Conservation (phyloP, 1,284 basidiomycete genomes). For the Golubevia pallescens region DNA sequence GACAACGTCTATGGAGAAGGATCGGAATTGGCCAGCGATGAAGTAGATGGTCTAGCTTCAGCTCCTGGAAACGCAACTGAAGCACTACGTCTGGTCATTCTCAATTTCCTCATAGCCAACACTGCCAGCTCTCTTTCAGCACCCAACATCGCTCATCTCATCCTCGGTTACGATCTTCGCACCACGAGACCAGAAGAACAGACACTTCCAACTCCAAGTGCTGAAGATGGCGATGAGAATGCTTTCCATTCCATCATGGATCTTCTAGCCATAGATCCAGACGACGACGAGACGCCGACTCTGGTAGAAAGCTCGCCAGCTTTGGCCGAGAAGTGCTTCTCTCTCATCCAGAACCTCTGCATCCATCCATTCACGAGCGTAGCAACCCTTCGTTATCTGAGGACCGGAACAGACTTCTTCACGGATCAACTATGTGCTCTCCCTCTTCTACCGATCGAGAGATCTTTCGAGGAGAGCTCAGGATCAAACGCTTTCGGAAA, state of each 20-base stretch:
- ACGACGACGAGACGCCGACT: conserved; percentile 68
- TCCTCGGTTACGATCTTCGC: conserved; percentile 76
- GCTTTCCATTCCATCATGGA: conserved; percentile 80
- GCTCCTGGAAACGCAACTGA: conserved; percentile 68
- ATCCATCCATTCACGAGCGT: conserved; percentile 82
- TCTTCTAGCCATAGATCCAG: conserved; percentile 76
- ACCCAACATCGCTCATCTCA: conserved; percentile 87
- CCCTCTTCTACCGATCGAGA: conserved; percentile 66
- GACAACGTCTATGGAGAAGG: conserved; percentile 70
- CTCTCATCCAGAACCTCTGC: conserved; percentile 84
- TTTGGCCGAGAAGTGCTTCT: conserved; percentile 85
- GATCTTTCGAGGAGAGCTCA: conserved; percentile 16
- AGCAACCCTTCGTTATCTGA: conserved; percentile 83
- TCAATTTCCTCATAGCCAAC: conserved; percentile 83
- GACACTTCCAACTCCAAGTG: conserved; percentile 67
- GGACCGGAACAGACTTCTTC: conserved; percentile 88
- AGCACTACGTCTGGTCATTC: conserved; percentile 77
- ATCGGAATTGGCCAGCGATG: conserved; percentile 71
- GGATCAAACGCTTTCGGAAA: conserved; percentile 70
- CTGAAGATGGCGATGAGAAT: conserved; percentile 65
- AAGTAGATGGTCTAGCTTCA: conserved; percentile 64
- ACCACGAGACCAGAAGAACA: conserved; percentile 67
- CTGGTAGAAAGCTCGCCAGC: conserved; percentile 68
- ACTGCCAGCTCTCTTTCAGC: conserved; percentile 73
- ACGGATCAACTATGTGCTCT: conserved; percentile 79